These are phyloP conservation scores for Ricinus communis DNA, from an alignment of 345 rosid species.

Conservation along the genomic window DNA sequence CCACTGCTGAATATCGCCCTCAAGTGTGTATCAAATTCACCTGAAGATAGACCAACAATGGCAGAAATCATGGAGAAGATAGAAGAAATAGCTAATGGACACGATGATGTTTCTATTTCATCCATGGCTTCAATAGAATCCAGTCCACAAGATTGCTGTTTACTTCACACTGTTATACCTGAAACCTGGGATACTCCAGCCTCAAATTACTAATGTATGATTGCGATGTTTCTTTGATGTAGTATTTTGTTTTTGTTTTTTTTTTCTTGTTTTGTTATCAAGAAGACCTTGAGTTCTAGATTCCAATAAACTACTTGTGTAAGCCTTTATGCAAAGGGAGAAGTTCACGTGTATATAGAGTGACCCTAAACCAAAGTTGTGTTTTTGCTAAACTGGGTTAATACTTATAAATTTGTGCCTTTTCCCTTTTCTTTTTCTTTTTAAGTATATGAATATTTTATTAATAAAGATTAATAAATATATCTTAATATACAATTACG, in stretches of 20 bases:
- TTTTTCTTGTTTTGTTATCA: neutral
- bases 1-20: constrained; percentile 55
- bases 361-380: too few relatives aligned
- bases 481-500: too few relatives aligned
- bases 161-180: constrained; percentile 52
- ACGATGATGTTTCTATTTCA: constrained; percentile 32
- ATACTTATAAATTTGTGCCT: too few relatives aligned
- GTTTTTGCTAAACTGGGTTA: too few relatives aligned
- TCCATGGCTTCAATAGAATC: constrained; percentile 36
- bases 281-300: neutral
- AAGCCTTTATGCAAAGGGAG: neutral
- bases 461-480: too few relatives aligned
- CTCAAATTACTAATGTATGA: constrained; percentile 33
- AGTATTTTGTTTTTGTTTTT: neutral
- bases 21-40: constrained; percentile 43
- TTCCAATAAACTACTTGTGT: neutral
- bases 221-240: neutral
- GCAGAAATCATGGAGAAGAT: constrained; percentile 48
- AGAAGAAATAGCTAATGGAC: constrained; percentile 33
- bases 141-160: constrained; percentile 32
- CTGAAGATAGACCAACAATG: constrained; percentile 39
- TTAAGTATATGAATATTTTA: too few relatives aligned
- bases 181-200: constrained; percentile 61
- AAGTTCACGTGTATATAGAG: neutral
- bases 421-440: too few relatives aligned